These are phyloP conservation scores for Curvularia verruculosa DNA, from an alignment of 2,329 filamentous ascomycete species.

Conservation along the genomic window DNA sequence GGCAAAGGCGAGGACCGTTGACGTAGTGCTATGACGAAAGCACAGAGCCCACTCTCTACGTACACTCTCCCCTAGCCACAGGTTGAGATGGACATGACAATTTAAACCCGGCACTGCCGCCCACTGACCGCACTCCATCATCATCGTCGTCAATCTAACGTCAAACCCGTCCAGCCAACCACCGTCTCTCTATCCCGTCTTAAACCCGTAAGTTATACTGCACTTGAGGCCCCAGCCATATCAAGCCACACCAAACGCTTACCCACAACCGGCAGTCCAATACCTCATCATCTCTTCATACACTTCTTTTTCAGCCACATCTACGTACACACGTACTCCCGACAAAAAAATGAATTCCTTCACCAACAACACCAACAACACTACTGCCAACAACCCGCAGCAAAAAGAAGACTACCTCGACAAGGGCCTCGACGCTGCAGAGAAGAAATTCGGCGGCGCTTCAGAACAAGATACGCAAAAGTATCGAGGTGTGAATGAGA, in stretches of 20 bases:
- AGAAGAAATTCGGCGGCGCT: conserved; percentile 54
- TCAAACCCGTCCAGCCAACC: not conserved
- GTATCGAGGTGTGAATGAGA: conserved; percentile 49
- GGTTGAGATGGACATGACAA: not conserved
- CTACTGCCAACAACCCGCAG: conserved; percentile 7
- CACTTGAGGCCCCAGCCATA: not conserved
- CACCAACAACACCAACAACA: not conserved
- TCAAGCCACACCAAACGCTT: not conserved
- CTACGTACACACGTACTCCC: no score
- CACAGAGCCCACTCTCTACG: not conserved
- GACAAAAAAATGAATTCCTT: conserved; percentile 10
- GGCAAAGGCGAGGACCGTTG: not conserved
- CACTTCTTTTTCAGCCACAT: no score
- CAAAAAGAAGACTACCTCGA: conserved; percentile 21
- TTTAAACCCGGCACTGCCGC: not conserved
- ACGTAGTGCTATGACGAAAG: conserved; percentile 6
- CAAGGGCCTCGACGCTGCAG: conserved; percentile 26
- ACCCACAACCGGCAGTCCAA: not conserved
- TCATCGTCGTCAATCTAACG: conserved; percentile 3
- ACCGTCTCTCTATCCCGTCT: not conserved
- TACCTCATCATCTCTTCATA: not conserved
- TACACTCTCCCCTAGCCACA: not conserved
- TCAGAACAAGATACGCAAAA: conserved; percentile 44
- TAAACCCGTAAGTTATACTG: not conserved
- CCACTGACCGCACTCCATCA: not conserved